phyloP scores from a whole-genome alignment of 139 green algal species.

The Coelastrella sp. region DNA sequence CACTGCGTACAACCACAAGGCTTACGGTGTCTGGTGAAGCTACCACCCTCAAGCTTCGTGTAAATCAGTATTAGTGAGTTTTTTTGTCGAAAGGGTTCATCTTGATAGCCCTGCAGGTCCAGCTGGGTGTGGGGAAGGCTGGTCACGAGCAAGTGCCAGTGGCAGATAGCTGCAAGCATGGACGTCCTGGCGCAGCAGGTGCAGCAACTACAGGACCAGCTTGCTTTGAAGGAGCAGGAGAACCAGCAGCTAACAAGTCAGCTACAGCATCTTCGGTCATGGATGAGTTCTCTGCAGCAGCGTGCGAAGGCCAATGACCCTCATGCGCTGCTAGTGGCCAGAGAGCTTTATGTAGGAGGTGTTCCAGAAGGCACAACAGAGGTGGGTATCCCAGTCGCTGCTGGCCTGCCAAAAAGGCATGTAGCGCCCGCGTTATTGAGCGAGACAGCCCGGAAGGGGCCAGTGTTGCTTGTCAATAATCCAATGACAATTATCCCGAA shows the following conservation, averaged over 20 bases:
- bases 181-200: conserved; percentile 8
- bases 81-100: no score
- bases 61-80: no score
- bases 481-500: no score
- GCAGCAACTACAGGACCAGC: conserved; percentile 44
- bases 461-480: no score
- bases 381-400: conserved; percentile 41
- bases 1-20: not conserved
- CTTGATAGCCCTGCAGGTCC: no score
- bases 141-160: conserved; percentile 18
- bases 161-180: conserved; percentile 4
- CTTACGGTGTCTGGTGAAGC: not conserved
- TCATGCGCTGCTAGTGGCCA: conserved; percentile 73
- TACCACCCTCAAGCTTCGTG: no score
- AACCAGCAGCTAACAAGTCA: conserved; percentile 31
- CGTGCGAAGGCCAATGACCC: conserved; percentile 70
- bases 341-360: conserved; percentile 81
- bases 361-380: conserved; percentile 69
- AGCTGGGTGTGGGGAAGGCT: no score
- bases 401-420: not conserved
- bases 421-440: not conserved
- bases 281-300: conserved; percentile 57
- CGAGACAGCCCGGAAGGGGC: not conserved
- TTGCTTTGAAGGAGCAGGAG: conserved; percentile 31
- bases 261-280: conserved; percentile 55